Evolutionary conservation across 768 basidiomycete genomes (phyloP).

Genomic region (Panellus pusillus): DNA sequence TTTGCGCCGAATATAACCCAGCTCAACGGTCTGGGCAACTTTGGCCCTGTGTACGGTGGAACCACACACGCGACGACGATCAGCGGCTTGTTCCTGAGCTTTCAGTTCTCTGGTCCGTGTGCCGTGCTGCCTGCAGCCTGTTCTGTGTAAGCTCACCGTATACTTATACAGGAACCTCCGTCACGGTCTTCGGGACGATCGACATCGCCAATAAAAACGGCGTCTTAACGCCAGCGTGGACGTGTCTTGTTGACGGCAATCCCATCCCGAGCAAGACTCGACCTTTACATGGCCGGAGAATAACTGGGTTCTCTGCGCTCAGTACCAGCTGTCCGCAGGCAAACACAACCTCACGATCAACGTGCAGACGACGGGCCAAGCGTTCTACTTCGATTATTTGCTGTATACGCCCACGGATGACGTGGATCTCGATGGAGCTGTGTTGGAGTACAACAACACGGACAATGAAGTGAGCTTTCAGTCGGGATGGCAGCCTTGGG

Average conservation of each 20-base stretch:
- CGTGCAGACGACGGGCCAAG: conserved; percentile 26
- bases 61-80: conserved; percentile 2
- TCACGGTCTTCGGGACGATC: conserved; percentile 27
- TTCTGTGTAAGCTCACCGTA: too few species aligned
- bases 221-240: conserved; percentile 32
- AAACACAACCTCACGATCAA: conserved; percentile 30
- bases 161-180: conserved; percentile 26
- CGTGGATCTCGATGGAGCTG: conserved; percentile 1
- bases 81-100: not conserved
- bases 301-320: conserved; percentile 33
- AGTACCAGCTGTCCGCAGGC: conserved; percentile 20
- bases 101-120: conserved; percentile 12
- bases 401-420: conserved; percentile 22
- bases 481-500: conserved; percentile 20
- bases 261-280: conserved; percentile 22
- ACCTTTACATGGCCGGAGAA: conserved; percentile 27
- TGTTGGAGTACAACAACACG: conserved; percentile 3
- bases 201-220: conserved; percentile 12
- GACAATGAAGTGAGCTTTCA: conserved; percentile 24
- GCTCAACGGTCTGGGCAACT: conserved; percentile 6
- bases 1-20: not conserved
- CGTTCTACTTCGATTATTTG: conserved; percentile 33
- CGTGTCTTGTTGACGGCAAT: conserved; percentile 32
- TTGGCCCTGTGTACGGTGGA: conserved; percentile 12
- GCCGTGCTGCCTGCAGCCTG: not conserved